Conservation (phyloP, 2,329 filamentous ascomycete species). For the Pseudofabraea citricarpa region DNA sequence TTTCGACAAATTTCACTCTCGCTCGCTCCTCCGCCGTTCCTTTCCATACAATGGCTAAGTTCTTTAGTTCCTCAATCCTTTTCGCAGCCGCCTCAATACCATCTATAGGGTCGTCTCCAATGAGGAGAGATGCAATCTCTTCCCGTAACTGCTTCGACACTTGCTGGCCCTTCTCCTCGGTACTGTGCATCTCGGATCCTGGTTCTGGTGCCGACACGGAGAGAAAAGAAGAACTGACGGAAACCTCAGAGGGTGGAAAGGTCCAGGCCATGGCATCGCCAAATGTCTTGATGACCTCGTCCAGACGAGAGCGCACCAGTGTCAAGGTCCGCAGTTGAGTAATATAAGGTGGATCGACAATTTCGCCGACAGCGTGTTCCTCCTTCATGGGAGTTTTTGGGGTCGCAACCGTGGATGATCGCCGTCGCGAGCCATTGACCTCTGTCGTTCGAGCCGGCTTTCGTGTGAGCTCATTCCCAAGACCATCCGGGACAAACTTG, state of each 20-base stretch:
- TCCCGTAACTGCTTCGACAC: constrained; percentile 65
- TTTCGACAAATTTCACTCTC: constrained; percentile 74
- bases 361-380: constrained; percentile 15
- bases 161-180: constrained; percentile 82
- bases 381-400: constrained; percentile 21
- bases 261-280: constrained; percentile 95
- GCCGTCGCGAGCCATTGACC: constrained; percentile 16
- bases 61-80: constrained; percentile 72
- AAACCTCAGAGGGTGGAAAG: constrained; percentile 81
- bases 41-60: constrained; percentile 79
- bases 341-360: constrained; percentile 61
- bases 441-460: constrained; percentile 20
- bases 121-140: constrained; percentile 67
- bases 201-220: constrained; percentile 84
- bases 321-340: constrained; percentile 77
- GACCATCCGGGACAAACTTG: constrained; percentile 59
- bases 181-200: constrained; percentile 59
- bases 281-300: constrained; percentile 85
- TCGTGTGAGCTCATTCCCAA: constrained; percentile 21
- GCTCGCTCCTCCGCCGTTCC: constrained; percentile 95
- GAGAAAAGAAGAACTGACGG: constrained; percentile 78
- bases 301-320: constrained; percentile 76
- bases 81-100: constrained; percentile 70
- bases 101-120: constrained; percentile 52
- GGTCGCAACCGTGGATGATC: constrained; percentile 19